These are phyloP conservation scores for grape (Vitis vinifera) DNA, from an alignment of 164 flowering plant genomes.

Conservation along the genomic window ASM3070453v1 NC_081815.1:7119001-7119500, in stretches of 20 bases:
- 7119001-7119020: neutral
- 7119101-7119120: conserved; percentile 28
- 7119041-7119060: conserved; percentile 14
- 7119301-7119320: too few relatives aligned
- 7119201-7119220: conserved; percentile 88
- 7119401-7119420: conserved; percentile 37
- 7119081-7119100: conserved; percentile 25
- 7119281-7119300: conserved; percentile 31
- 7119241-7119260: conserved; percentile 72
- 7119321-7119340: neutral
- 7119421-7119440: too few relatives aligned
- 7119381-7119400: conserved; percentile 76
- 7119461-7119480: neutral
- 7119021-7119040: neutral
- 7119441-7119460: too few relatives aligned
- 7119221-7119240: conserved; percentile 69
- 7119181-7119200: conserved; percentile 7
- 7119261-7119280: conserved; percentile 83
- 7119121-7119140: conserved; percentile 38
- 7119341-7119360: conserved; percentile 1
- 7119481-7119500: conserved; percentile 75
- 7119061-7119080: conserved; percentile 2
- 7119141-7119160: neutral
- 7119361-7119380: conserved; percentile 84
- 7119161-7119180: neutral